These are phyloP conservation scores for Saposhnikovia divaricata DNA, from an alignment of 129 eudicot genomes.

Conservation along the genomic window DNA sequence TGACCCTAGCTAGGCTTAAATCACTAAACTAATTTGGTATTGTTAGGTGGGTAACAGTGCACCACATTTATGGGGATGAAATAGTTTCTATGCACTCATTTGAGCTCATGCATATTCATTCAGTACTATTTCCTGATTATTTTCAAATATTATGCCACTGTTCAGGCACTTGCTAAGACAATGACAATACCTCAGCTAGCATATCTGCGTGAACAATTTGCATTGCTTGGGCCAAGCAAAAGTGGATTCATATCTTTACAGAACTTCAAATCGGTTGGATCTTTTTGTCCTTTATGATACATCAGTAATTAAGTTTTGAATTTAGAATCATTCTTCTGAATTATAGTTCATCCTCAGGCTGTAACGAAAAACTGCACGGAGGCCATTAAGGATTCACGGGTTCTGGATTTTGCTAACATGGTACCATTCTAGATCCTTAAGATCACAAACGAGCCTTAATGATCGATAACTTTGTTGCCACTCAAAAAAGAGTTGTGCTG, in stretches of 20 bases:
- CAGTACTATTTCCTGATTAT: too few species aligned
- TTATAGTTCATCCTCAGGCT: slow-evolving; percentile 40
- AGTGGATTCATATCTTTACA: slow-evolving; percentile 74
- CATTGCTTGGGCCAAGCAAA: slow-evolving; percentile 73
- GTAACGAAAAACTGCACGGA: slow-evolving; percentile 62
- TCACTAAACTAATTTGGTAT: too few species aligned
- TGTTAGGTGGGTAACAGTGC: background rate
- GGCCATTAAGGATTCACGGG: slow-evolving; percentile 93
- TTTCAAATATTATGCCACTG: slow-evolving; percentile 10
- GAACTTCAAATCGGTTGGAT: slow-evolving; percentile 62
- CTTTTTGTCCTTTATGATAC: background rate
- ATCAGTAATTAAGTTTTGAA: background rate
- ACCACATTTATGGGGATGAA: background rate
- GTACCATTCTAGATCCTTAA: slow-evolving; percentile 27
- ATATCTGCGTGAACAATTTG: slow-evolving; percentile 79
- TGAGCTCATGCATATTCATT: background rate
- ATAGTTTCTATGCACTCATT: background rate
- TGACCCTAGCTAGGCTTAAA: too few species aligned
- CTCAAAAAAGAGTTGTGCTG: background rate
- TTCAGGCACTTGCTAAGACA: slow-evolving; percentile 95
- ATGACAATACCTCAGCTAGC: slow-evolving; percentile 75
- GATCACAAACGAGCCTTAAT: background rate
- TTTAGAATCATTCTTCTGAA: slow-evolving; percentile 7
- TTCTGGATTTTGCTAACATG: slow-evolving; percentile 74
- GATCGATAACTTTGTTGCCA: background rate